These are phyloP conservation scores for Emmonsiellopsis sp. DNA, from an alignment of 2,329 filamentous ascomycete genomes.

Conservation along the genomic window DNA sequence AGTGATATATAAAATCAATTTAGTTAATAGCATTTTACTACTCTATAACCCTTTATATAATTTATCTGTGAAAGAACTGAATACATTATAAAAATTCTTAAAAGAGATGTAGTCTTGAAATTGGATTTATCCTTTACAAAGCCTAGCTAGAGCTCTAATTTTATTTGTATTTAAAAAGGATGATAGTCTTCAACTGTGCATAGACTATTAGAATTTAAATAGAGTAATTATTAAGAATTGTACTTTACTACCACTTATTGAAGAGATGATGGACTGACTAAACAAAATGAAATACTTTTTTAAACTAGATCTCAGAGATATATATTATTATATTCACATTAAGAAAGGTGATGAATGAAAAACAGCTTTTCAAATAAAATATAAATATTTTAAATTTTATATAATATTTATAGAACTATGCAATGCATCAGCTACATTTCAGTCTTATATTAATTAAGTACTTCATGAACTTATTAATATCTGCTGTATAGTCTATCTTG, in stretches of 20 bases:
- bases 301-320: constrained; percentile 15
- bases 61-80: not conserved
- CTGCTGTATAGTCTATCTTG: no score
- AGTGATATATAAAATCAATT: no score
- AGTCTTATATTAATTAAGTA: no score
- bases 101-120: not conserved
- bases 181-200: constrained; percentile 14
- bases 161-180: not conserved
- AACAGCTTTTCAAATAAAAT: no score
- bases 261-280: constrained; percentile 14
- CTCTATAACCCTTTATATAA: not conserved
- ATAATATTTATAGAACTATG: constrained; percentile 14
- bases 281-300: constrained; percentile 14
- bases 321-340: constrained; percentile 10
- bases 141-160: not conserved
- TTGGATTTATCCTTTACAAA: not conserved
- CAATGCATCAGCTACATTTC: constrained; percentile 10
- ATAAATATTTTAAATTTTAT: constrained; percentile 6
- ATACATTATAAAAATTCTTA: not conserved
- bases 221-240: constrained; percentile 16
- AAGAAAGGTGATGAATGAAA: not conserved
- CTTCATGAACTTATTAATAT: no score
- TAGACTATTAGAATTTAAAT: constrained; percentile 20
- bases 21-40: no score
- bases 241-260: constrained; percentile 18